Conservation (phyloP, 176 grass and related monocot species). For the Tuctoria greenei region DNA sequence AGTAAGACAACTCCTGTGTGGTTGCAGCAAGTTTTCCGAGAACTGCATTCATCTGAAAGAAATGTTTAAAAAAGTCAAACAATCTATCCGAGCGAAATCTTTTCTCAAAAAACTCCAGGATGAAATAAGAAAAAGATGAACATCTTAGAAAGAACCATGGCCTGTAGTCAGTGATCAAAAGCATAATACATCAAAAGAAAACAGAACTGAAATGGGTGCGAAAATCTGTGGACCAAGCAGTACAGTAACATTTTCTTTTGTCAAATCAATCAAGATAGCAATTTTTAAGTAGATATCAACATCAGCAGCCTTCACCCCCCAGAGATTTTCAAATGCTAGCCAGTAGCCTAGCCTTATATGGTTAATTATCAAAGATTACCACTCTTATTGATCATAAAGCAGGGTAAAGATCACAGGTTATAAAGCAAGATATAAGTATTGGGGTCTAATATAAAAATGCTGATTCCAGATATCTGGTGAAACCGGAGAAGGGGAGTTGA, state of each 20-base stretch:
- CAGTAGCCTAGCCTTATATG: background rate
- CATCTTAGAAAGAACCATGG: background rate
- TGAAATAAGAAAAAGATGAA: background rate
- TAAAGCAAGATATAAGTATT: background rate
- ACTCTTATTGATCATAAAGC: conserved; percentile 3
- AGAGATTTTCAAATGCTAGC: conserved; percentile 13
- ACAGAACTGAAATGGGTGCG: conserved; percentile 6
- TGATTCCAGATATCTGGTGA: conserved; percentile 13
- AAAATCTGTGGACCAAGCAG: conserved; percentile 19
- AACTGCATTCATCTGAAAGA: conserved; percentile 48
- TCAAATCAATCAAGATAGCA: background rate
- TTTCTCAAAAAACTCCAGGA: background rate
- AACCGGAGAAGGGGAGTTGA: background rate
- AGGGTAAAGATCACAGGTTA: background rate
- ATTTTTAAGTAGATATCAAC: conserved; percentile 25
- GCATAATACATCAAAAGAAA: conserved; percentile 21
- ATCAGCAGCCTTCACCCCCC: background rate
- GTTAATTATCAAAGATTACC: conserved; percentile 6
- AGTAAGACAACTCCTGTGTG: conserved; percentile 50
- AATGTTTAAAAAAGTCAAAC: conserved; percentile 1
- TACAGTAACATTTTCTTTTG: background rate
- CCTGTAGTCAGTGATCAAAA: background rate
- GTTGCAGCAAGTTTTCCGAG: conserved; percentile 51
- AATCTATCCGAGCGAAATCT: conserved; percentile 10
- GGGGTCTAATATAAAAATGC: conserved; percentile 11